Evolutionary conservation across 2,329 filamentous ascomycete species (phyloP).

Genomic region (Alternaria sp.): DNA sequence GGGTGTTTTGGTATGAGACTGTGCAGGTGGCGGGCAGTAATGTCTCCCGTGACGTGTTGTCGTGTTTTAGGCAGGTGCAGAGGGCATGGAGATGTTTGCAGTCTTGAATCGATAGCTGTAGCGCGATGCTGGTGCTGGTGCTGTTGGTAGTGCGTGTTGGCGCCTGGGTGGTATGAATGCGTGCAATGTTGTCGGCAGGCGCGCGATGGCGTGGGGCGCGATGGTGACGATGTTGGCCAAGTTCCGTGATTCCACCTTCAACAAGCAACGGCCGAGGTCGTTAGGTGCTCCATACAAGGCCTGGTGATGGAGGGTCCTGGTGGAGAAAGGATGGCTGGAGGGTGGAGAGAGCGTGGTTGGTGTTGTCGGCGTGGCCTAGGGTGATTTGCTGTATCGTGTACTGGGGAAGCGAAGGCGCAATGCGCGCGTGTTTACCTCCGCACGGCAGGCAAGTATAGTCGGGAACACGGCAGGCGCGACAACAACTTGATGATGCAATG

Average conservation of each 20-base stretch:
- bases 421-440: constrained; percentile 33
- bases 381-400: constrained; percentile 36
- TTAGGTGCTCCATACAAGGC: constrained; percentile 48
- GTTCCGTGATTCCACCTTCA: constrained; percentile 40
- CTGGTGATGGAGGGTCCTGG: constrained; percentile 24
- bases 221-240: constrained; percentile 20
- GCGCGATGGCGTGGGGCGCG: constrained; percentile 23
- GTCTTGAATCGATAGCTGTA: constrained; percentile 43
- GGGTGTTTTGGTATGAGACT: constrained; percentile 16
- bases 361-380: constrained; percentile 29
- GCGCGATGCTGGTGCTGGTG: constrained; percentile 13
- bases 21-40: constrained; percentile 23
- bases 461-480: constrained; percentile 22
- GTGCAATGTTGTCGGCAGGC: constrained; percentile 35
- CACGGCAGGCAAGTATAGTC: constrained; percentile 26
- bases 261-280: constrained; percentile 40
- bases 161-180: constrained; percentile 39
- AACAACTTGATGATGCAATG: constrained; percentile 27
- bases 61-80: constrained; percentile 27
- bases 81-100: constrained; percentile 31
- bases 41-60: constrained; percentile 14
- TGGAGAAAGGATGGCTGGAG: constrained; percentile 22
- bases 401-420: constrained; percentile 28
- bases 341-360: constrained; percentile 23
- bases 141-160: constrained; percentile 18